Evolutionary conservation across 1,139 yeast genomes (phyloP).

Genomic region (Wickerhamomyces sp.): DNA sequence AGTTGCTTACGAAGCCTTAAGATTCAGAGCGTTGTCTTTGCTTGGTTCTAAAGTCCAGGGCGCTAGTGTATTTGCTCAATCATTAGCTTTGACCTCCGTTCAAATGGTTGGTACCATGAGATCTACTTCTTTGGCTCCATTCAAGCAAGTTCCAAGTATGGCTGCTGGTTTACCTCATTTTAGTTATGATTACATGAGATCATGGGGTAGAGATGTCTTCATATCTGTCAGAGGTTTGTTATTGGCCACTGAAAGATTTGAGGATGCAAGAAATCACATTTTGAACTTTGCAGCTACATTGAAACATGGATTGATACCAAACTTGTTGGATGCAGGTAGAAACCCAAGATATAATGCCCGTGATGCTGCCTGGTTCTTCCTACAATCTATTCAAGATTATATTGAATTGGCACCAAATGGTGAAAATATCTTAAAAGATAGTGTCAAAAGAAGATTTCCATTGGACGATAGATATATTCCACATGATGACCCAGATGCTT

Average conservation of each 20-base stretch:
- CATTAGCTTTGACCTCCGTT: constrained; percentile 73
- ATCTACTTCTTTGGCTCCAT: constrained; percentile 72
- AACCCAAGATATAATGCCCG: constrained; percentile 95
- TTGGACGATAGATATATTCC: constrained; percentile 76
- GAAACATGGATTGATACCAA: constrained; percentile 94
- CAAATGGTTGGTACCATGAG: constrained; percentile 81
- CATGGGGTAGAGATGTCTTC: constrained; percentile 98
- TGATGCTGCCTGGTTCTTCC: constrained; percentile 95
- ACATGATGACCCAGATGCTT: constrained; percentile 68
- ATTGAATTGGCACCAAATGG: constrained; percentile 68
- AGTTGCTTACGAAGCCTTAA: constrained; percentile 75
- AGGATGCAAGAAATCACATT: constrained; percentile 78
- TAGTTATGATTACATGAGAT: constrained; percentile 84
- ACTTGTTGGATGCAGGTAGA: constrained; percentile 84
- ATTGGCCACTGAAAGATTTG: constrained; percentile 69
- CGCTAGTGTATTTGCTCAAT: constrained; percentile 72
- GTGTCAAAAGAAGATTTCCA: constrained; percentile 82
- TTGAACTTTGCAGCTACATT: constrained; percentile 85
- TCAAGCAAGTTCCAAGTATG: constrained; percentile 59
- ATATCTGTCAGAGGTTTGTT: constrained; percentile 80
- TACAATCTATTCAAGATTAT: constrained; percentile 84
- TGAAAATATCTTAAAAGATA: constrained; percentile 55
- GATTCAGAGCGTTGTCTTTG: constrained; percentile 57
- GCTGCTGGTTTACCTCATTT: constrained; percentile 98
- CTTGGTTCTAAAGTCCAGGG: constrained; percentile 50